These are phyloP conservation scores for Colletotrichum sp. DNA, from an alignment of 2,329 filamentous ascomycete species.

Conservation along the genomic window DNA sequence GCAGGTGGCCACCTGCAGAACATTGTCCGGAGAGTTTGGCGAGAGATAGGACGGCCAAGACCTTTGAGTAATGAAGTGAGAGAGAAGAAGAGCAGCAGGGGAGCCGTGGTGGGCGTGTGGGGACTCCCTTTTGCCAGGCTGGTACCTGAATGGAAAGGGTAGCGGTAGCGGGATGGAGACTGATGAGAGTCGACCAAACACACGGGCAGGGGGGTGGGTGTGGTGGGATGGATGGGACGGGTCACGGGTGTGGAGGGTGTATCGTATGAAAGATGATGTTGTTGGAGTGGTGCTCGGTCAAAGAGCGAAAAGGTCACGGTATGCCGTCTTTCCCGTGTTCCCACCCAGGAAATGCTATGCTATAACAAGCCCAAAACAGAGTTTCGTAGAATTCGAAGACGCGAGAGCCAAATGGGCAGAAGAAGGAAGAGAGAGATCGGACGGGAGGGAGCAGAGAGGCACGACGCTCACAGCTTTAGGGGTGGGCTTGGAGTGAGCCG, in stretches of 20 bases:
- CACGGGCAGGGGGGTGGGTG: neutral
- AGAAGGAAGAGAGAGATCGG: constrained; percentile 11
- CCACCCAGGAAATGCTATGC: neutral
- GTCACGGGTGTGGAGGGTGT: neutral
- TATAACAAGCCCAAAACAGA: neutral
- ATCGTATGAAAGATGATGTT: neutral
- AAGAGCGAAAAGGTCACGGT: neutral
- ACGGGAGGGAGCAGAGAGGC: neutral
- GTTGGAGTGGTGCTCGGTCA: neutral
- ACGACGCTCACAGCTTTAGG: too few species aligned
- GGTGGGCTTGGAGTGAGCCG: neutral
- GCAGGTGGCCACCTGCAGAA: constrained; percentile 7
- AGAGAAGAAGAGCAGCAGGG: neutral
- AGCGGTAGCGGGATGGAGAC: neutral
- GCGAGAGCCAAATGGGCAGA: constrained; percentile 6
- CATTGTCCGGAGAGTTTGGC: constrained; percentile 13
- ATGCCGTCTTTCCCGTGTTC: constrained; percentile 2
- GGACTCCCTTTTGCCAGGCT: neutral
- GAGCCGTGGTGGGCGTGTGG: neutral
- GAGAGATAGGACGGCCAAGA: constrained; percentile 16
- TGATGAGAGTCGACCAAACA: neutral
- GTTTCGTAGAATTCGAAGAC: neutral
- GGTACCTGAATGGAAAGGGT: neutral
- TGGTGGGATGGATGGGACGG: neutral
- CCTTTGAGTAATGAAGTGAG: constrained; percentile 11